A percentile compares a stretch with the other conserved stretches of the same genome.
Evolutionary conservation across 1,284 basidiomycete genomes (phyloP).

Genomic region (Tylopilus orsonianus): DNA sequence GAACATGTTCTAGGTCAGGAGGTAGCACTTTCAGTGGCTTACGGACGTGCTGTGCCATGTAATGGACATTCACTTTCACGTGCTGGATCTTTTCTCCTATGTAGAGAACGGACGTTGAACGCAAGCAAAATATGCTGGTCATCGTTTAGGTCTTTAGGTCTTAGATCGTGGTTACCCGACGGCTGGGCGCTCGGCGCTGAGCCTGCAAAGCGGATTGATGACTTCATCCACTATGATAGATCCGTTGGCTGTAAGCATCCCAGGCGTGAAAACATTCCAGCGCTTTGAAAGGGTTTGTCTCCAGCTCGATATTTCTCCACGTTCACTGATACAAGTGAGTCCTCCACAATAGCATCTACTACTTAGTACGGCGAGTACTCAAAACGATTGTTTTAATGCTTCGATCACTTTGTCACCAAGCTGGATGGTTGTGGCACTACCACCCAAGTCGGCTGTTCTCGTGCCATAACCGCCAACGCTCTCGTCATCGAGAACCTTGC

Average conservation of each 20-base stretch:
- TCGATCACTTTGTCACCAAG: slow-evolving; percentile 86
- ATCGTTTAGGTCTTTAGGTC: not conserved
- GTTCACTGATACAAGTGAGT: not conserved
- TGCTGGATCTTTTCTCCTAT: slow-evolving; percentile 24
- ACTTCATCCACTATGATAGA: no score
- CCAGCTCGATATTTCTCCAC: not conserved
- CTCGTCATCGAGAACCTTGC: slow-evolving; percentile 80
- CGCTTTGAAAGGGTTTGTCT: not conserved
- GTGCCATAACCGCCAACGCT: slow-evolving; percentile 76
- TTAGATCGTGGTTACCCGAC: not conserved
- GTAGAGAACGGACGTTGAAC: slow-evolving; percentile 11
- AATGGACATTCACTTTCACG: slow-evolving; percentile 9
- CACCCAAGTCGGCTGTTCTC: slow-evolving; percentile 89
- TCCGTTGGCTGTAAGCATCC: not conserved
- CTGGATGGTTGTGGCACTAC: slow-evolving; percentile 71
- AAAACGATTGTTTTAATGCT: slow-evolving; percentile 67
- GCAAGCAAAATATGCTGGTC: not conserved
- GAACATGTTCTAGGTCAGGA: slow-evolving; percentile 66
- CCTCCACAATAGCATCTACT: not conserved
- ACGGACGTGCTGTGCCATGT: slow-evolving; percentile 5
- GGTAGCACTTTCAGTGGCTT: not conserved
- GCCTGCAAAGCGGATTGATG: no score
- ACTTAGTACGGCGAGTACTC: slow-evolving; percentile 13
- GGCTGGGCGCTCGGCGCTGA: not conserved
- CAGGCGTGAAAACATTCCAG: not conserved